phyloP scores from a whole-genome alignment of 1,284 basidiomycete species.

The Boletus chippewaensis region DNA sequence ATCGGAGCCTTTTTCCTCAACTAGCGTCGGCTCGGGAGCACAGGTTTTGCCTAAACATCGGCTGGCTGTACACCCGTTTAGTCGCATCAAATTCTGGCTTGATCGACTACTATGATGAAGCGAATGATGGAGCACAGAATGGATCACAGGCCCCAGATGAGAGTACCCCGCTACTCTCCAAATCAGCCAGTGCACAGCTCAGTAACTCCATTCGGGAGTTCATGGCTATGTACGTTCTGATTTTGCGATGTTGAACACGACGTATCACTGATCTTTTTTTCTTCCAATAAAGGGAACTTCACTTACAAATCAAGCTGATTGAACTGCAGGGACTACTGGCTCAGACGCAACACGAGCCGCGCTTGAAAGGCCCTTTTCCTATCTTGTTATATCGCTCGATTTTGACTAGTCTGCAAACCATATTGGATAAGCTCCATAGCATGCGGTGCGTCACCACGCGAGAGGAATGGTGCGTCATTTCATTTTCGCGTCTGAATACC shows the following conservation, averaged over 20 bases:
- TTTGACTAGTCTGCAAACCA: slow-evolving; percentile 80
- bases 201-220: slow-evolving; percentile 72
- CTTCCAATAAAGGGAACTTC: slow-evolving; percentile 68
- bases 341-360: slow-evolving; percentile 89
- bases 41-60: slow-evolving; percentile 77
- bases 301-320: slow-evolving; percentile 86
- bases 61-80: slow-evolving; percentile 78
- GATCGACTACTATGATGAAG: slow-evolving; percentile 35
- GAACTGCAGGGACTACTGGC: slow-evolving; percentile 75
- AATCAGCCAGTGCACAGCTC: slow-evolving; percentile 38
- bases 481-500: neutral
- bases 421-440: slow-evolving; percentile 85
- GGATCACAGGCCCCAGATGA: slow-evolving; percentile 20
- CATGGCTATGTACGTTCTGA: slow-evolving; percentile 72
- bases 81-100: slow-evolving; percentile 70
- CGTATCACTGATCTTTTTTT: slow-evolving; percentile 4
- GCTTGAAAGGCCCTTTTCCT: slow-evolving; percentile 91
- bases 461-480: slow-evolving; percentile 73
- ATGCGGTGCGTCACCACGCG: slow-evolving; percentile 94
- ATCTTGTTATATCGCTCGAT: slow-evolving; percentile 76
- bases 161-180: slow-evolving; percentile 36
- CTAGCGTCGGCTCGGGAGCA: neutral
- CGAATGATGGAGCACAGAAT: slow-evolving; percentile 23
- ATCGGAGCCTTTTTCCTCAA: neutral
- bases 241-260: neutral